Percentiles rank a stretch among this genome's conserved stretches.
Conservation (phyloP, 148 eudicot species). For the Heliosperma pusillum region DNA sequence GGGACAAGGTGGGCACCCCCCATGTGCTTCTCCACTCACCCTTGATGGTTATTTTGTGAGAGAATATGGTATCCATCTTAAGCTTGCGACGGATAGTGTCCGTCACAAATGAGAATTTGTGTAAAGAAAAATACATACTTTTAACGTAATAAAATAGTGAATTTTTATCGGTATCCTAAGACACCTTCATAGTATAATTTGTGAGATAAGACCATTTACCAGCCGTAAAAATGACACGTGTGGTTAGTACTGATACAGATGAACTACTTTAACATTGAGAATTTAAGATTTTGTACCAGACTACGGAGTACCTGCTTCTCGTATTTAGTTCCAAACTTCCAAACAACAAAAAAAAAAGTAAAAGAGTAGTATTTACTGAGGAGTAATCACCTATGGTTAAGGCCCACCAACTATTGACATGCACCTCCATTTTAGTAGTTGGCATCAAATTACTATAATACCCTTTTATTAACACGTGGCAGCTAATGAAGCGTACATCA, state of each 20-base stretch:
- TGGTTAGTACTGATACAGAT: neutral
- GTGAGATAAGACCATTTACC: too few relatives aligned
- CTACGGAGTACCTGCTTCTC: slow-evolving; percentile 1
- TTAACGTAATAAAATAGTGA: too few relatives aligned
- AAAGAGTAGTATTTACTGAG: slow-evolving; percentile 5
- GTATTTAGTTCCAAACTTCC: slow-evolving; percentile 23
- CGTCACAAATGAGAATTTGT: too few relatives aligned
- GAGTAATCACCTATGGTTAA: slow-evolving; percentile 16
- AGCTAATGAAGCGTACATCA: neutral
- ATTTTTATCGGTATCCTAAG: too few relatives aligned
- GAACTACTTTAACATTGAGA: neutral
- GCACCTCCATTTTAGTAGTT: slow-evolving; percentile 15
- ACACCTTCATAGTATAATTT: too few relatives aligned
- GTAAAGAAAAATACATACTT: too few relatives aligned
- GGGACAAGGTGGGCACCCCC: too few relatives aligned
- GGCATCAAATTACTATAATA: slow-evolving; percentile 2
- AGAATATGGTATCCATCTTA: too few relatives aligned
- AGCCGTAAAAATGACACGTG: slow-evolving; percentile 16
- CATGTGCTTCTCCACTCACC: too few relatives aligned
- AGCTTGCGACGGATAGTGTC: too few relatives aligned
- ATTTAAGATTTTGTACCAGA: slow-evolving; percentile 19
- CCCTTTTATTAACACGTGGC: slow-evolving; percentile 19
- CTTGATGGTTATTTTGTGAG: too few relatives aligned
- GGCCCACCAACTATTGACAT: neutral
- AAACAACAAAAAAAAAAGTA: slow-evolving; percentile 12